Evolutionary conservation across 371 early-diverging fungal species (phyloP).

Genomic region (Nematocida sp.): DNA sequence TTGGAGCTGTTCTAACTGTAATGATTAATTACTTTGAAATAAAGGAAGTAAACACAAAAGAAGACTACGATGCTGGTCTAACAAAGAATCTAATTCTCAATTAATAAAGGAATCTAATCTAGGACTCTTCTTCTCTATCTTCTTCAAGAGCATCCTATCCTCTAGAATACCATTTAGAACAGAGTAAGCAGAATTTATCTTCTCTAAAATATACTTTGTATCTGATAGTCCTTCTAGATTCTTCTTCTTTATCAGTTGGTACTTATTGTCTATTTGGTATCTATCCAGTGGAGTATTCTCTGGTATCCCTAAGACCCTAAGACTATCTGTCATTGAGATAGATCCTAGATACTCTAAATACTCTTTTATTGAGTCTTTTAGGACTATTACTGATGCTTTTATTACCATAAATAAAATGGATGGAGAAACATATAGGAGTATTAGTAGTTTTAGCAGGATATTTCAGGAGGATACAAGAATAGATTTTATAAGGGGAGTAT

Average conservation of each 20-base stretch:
- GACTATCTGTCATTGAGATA: constrained; percentile 1
- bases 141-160: constrained; percentile 1
- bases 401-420: constrained; percentile 47
- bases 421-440: constrained; percentile 45
- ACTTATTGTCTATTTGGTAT: neutral
- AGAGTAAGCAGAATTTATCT: constrained; percentile 9
- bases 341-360: neutral
- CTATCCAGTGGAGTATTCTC: neutral
- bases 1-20: constrained; percentile 47
- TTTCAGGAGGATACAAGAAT: neutral
- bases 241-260: neutral
- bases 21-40: constrained; percentile 53
- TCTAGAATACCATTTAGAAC: no score
- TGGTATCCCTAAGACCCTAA: constrained; percentile 2
- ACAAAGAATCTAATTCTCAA: constrained; percentile 41
- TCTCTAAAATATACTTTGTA: constrained; percentile 5
- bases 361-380: constrained; percentile 1
- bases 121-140: constrained; percentile 18
- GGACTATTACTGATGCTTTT: neutral
- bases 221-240: neutral
- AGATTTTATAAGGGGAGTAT: neutral
- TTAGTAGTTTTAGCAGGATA: constrained; percentile 1
- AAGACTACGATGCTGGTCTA: constrained; percentile 46
- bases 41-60: constrained; percentile 44
- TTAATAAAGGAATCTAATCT: no score